These are phyloP conservation scores for Salix suchowensis DNA, from an alignment of 345 rosid genomes.

Conservation along the genomic window DNA sequence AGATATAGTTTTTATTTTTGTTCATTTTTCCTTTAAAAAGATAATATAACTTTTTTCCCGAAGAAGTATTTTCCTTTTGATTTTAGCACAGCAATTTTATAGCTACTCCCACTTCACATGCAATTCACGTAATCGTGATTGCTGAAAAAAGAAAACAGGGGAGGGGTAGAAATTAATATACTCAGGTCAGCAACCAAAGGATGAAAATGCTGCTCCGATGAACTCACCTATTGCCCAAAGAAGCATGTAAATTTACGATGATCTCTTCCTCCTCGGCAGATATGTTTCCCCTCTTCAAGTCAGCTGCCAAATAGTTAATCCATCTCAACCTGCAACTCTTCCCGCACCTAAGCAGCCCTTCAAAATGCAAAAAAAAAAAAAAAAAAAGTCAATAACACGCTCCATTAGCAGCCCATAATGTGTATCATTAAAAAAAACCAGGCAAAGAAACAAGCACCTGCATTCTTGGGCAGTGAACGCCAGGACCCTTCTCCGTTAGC, in stretches of 20 bases:
- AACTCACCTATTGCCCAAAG: slow-evolving; percentile 69
- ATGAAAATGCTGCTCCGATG: background rate
- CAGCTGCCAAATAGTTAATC: slow-evolving; percentile 73
- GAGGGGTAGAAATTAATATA: background rate
- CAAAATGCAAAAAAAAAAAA: background rate
- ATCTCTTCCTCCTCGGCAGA: slow-evolving; percentile 56
- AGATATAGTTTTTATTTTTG: no score
- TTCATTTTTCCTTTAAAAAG: no score
- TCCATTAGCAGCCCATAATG: background rate
- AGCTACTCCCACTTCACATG: background rate
- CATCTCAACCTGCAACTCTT: slow-evolving; percentile 91
- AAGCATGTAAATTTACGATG: slow-evolving; percentile 56
- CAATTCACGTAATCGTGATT: no score
- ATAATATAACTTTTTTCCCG: background rate
- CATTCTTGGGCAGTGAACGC: slow-evolving; percentile 65
- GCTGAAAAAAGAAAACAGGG: background rate
- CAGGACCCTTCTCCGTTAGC: slow-evolving; percentile 62
- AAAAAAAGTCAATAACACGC: background rate
- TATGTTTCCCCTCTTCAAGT: slow-evolving; percentile 76
- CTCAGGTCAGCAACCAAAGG: background rate
- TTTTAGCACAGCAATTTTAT: background rate
- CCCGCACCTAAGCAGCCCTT: slow-evolving; percentile 83
- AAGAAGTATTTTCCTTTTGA: no score
- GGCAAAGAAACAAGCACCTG: slow-evolving; percentile 29
- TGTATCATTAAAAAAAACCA: background rate